These are phyloP conservation scores for Yarrowia galli DNA, from an alignment of 1,139 yeast genomes.

Conservation along the genomic window DNA sequence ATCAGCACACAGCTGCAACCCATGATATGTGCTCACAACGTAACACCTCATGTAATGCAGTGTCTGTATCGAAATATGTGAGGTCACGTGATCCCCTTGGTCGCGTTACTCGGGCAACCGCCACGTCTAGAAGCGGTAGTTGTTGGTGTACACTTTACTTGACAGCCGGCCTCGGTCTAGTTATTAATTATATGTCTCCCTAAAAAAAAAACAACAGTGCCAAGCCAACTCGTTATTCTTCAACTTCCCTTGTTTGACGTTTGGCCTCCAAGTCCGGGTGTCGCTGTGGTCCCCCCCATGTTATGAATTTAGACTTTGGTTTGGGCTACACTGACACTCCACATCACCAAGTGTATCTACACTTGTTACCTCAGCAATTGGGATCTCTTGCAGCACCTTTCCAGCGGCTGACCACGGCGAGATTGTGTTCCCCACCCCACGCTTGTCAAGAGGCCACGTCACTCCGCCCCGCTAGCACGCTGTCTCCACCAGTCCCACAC, in stretches of 20 bases:
- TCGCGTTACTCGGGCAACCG: no score
- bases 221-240: no score
- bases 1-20: no score
- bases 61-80: neutral
- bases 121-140: no score
- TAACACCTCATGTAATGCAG: neutral
- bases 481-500: no score
- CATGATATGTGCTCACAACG: neutral
- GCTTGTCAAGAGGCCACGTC: neutral
- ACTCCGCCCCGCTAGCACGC: no score
- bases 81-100: slow-evolving; percentile 1
- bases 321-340: neutral
- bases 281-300: slow-evolving; percentile 12
- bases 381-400: neutral
- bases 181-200: no score
- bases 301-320: slow-evolving; percentile 17
- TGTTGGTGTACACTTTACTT: no score
- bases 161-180: no score
- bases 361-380: neutral
- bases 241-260: slow-evolving; percentile 11
- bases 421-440: neutral
- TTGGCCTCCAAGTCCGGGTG: neutral
- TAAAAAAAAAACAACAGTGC: no score
- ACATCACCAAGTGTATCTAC: slow-evolving; percentile 3
- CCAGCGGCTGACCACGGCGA: neutral